Percentiles rank a stretch among this genome's conserved stretches.
phyloP scores from a whole-genome alignment of 2,329 filamentous ascomycete genomes.

The Coniochaeta hoffmannii region DNA sequence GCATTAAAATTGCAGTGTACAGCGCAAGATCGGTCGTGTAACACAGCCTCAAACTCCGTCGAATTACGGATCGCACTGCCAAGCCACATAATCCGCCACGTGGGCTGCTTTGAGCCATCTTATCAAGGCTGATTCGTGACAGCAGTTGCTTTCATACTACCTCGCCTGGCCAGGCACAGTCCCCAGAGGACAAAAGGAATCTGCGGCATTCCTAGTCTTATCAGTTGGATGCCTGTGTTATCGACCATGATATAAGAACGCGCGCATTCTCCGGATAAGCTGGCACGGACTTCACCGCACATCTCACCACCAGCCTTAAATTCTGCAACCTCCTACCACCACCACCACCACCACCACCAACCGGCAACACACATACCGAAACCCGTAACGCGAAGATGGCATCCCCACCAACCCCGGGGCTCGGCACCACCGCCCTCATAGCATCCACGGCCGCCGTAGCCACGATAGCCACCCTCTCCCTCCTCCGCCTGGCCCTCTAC shows the following conservation, averaged over 20 bases:
- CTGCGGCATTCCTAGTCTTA: not conserved
- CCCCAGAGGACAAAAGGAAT: not conserved
- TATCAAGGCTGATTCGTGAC: not conserved
- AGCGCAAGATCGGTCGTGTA: no score
- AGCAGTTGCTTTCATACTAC: not conserved
- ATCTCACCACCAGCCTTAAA: not conserved
- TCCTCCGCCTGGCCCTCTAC: slow-evolving; percentile 15
- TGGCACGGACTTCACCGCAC: not conserved
- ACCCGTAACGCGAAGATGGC: not conserved
- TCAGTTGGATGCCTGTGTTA: not conserved
- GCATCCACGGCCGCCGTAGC: slow-evolving; percentile 14
- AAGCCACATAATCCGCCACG: not conserved
- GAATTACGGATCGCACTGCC: no score
- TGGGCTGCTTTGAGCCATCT: not conserved
- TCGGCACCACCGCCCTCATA: slow-evolving; percentile 9
- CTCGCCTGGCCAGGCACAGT: not conserved
- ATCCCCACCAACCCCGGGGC: not conserved
- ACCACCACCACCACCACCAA: no score
- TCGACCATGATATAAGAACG: not conserved
- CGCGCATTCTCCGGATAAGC: not conserved
- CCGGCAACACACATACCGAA: not conserved
- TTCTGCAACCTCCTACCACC: not conserved
- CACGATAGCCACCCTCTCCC: slow-evolving; percentile 12
- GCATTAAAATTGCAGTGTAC: no score
- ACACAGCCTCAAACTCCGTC: no score